A percentile compares a stretch with the other conserved stretches of the same genome.
phyloP scores from a whole-genome alignment of 345 rosid genomes.

The Salix purpurea region DNA sequence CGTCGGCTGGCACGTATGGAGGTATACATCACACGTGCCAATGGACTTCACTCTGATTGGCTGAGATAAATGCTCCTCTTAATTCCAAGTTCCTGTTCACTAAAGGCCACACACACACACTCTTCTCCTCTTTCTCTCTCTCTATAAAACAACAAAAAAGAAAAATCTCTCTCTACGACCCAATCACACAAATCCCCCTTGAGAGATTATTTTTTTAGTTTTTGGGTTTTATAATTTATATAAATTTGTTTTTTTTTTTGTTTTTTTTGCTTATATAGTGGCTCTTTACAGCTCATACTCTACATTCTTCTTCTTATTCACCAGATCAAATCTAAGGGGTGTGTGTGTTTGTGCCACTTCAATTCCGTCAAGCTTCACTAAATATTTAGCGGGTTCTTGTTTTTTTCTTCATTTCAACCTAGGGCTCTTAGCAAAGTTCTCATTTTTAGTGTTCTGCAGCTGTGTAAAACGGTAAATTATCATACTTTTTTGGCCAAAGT shows the following conservation, averaged over 20 bases:
- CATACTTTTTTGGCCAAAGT: not conserved
- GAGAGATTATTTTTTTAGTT: not conserved
- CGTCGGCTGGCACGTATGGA: conserved; percentile 74
- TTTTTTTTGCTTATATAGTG: conserved; percentile 3
- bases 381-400: not conserved
- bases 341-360: conserved; percentile 7
- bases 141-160: conserved; percentile 15
- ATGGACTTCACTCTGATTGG: conserved; percentile 23
- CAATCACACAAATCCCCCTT: not conserved
- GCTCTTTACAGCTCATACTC: conserved; percentile 43
- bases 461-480: not conserved
- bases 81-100: conserved; percentile 23
- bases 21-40: conserved; percentile 36
- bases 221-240: conserved; percentile 1
- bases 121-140: conserved; percentile 16
- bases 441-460: not conserved
- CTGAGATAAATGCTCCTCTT: conserved; percentile 12
- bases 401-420: not conserved
- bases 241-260: conserved; percentile 13
- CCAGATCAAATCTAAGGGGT: conserved; percentile 43
- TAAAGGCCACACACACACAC: conserved; percentile 12
- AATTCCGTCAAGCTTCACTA: not conserved
- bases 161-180: not conserved
- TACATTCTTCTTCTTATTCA: conserved; percentile 29
- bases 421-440: not conserved